Evolutionary conservation across 768 basidiomycete species (phyloP), one percentile per base, ranked within the genome.

Genomic region (Lentinula lateritia): DNA sequence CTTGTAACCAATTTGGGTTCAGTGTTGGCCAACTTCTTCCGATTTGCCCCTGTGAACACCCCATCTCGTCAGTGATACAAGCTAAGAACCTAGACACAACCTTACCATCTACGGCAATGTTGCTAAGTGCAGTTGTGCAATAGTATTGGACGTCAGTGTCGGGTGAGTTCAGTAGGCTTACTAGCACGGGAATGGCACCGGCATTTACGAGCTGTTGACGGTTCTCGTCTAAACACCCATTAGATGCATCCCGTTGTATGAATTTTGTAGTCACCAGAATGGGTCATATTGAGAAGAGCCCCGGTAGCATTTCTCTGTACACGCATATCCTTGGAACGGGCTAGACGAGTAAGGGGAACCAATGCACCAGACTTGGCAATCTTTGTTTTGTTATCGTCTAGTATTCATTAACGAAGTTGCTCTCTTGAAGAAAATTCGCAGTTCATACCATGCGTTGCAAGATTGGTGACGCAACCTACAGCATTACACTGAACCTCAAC

Each of bases 61-160:
- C 18, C 36, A 38, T 2, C 38, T 50, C 59, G 59, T 57, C 46
- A 57, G 32, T 50, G 34, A 52, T 18, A 54, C 20, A 50, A 45
- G 28, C 36, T 10, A 34, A 39, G 55, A 6, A 52, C 57, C 18
- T 2, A 59, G 52, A 38, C 28, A 55, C 6, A 45, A 35, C 62
- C 66, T 18, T 66, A 87, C 93, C 91, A 76, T 99, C 97, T 6
- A 99, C 97, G 38, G 97, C 97, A 66, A 99, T 99, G 70, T 99
- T 99, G 72, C 92, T 95, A 67, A 99, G 76, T 6, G 97, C 97
- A 12, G 97, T 99, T 6, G 97, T 99, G 75, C 97, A 99, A 72
- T 99, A 99, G 70, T 99, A 99, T 73, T 99, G 97, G 2, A 99
- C 97, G 70, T 99, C 97, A n/a, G 97, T 99, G 72, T 99, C 97